Evolutionary conservation across 306 rosid species (phyloP), one percentile per base, ranked within the genome.

Genomic region (Carpinus viminea): DNA sequence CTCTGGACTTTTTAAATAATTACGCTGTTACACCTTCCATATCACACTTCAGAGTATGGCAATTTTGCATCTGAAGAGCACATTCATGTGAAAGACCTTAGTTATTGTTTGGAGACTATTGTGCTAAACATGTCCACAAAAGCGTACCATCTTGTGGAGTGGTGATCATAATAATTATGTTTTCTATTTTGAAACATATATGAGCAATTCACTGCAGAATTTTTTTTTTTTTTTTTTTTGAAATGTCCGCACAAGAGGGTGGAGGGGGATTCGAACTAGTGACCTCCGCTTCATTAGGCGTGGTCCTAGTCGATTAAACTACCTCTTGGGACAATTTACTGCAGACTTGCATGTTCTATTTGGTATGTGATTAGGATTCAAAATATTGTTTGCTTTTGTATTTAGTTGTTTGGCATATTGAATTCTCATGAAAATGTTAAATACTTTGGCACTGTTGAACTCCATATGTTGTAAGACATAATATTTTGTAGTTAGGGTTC

Each of bases 101-200:
- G 45, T 12, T 61, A 61, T 61, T 34, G 10, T 61, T 61, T 60
- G 5, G 68, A 18, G 45, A 56, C 62, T 31, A 61, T n/a, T 28
- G 43, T 15, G 43, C 18, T 12, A 31, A 31, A 31, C 69, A 31
- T 62, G 20, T 62, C 69, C 31, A 62, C 2, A 68, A 24, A 41
- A n/a, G 45, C 17, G 45, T 68, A 43, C 21, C 34, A 18, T 41
- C 48, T 68, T 34, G 72, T 41, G 7, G 72, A 18, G 51, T 68
- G 26, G 72, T 68, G 48, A 68, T 68, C 48, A 68, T 38, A 68
- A 45, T 68, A 41, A 68, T 20, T 10, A 15, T 68, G 26, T n/a
- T 68, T 5, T 1, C n/a, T 41, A 68, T 8, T 43, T 41, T n/a
- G 52, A 21, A 68, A 36, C 11, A 38, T 16, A 38, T 41, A 36